phyloP scores from a whole-genome alignment of 176 grass and related monocot genomes.

The Bonia amplexicaulis region DNA sequence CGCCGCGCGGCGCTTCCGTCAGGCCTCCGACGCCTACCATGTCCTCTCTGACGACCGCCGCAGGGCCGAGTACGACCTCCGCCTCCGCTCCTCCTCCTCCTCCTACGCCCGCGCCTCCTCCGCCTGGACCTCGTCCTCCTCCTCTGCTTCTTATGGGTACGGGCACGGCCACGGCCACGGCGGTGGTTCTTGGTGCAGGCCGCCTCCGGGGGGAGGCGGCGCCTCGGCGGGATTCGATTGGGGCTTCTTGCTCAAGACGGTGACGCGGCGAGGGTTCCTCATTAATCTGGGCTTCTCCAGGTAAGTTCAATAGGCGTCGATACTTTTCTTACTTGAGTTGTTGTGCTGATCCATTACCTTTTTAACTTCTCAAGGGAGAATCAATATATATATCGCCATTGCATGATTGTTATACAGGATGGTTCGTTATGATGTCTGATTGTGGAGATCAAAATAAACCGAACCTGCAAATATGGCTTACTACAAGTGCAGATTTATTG shows the following conservation, averaged over 20 bases:
- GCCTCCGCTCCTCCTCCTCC: conserved; percentile 31
- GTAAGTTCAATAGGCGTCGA: conserved; percentile 1
- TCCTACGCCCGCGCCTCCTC: conserved; percentile 32
- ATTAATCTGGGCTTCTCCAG: conserved; percentile 41
- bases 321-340: background rate
- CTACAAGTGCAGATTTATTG: background rate
- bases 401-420: background rate
- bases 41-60: conserved; percentile 51
- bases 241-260: conserved; percentile 38
- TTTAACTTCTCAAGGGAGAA: background rate
- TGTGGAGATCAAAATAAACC: background rate
- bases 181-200: conserved; percentile 25
- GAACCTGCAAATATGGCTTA: background rate
- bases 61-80: conserved; percentile 59
- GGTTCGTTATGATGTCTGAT: background rate
- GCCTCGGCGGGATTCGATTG: conserved; percentile 33
- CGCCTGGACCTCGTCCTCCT: conserved; percentile 32
- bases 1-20: conserved; percentile 50
- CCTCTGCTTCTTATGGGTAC: conserved; percentile 22
- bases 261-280: conserved; percentile 54
- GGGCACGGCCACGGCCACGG: conserved; percentile 28
- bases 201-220: conserved; percentile 19
- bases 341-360: background rate
- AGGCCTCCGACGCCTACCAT: conserved; percentile 65
- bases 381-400: background rate